Conservation (phyloP, 495 filamentous ascomycete species). For the Schizothecium vesticola region DNA sequence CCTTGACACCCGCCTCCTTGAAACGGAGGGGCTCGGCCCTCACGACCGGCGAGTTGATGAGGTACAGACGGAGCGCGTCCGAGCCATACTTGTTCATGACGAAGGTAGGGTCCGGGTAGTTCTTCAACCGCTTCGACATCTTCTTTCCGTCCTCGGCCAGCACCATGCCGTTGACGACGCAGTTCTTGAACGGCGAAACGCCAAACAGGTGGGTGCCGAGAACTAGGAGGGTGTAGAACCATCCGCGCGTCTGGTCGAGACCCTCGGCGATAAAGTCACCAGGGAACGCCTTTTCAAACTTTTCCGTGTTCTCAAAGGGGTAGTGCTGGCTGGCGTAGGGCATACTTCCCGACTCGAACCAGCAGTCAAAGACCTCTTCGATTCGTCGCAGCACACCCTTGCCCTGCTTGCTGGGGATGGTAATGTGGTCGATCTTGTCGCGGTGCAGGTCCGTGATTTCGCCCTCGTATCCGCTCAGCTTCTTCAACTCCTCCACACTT, state of each 20-base stretch:
- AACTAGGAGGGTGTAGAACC: constrained; percentile 94
- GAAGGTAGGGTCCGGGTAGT: constrained; percentile 85
- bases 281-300: constrained; percentile 76
- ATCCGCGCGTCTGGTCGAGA: constrained; percentile 72
- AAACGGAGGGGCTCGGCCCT: constrained; percentile 87
- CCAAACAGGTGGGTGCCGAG: constrained; percentile 90
- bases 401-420: constrained; percentile 87
- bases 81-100: constrained; percentile 89
- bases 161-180: constrained; percentile 94
- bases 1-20: constrained; percentile 90
- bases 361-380: constrained; percentile 95
- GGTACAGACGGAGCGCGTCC: constrained; percentile 87
- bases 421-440: constrained; percentile 93
- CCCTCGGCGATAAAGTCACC: constrained; percentile 98
- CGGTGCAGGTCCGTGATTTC: constrained; percentile 89
- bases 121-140: constrained; percentile 97
- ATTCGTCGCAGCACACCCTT: constrained; percentile 79
- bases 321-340: constrained; percentile 91
- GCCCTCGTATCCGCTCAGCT: constrained; percentile 77
- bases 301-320: constrained; percentile 85
- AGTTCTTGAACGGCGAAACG: constrained; percentile 88
- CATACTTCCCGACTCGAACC: constrained; percentile 88
- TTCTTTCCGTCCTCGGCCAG: constrained; percentile 95
- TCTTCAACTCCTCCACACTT: constrained; percentile 78
- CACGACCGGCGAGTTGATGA: constrained; percentile 97